Conservation (phyloP, 2,329 filamentous ascomycete genomes). For the Gnomoniopsis smithogilvyi region DNA sequence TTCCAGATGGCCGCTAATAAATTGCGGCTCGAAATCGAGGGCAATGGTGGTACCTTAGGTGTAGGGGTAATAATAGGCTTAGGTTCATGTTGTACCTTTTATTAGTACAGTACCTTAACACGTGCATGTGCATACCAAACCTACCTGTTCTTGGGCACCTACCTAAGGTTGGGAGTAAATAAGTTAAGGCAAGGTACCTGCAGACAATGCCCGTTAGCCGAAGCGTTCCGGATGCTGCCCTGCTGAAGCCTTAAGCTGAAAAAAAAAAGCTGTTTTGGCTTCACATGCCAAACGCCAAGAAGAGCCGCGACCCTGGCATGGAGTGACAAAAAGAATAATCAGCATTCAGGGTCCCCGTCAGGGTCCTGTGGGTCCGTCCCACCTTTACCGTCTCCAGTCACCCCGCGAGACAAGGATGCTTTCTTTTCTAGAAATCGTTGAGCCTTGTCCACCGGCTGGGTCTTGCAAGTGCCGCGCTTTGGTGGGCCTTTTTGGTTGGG, state of each 20-base stretch:
- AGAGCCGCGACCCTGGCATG: too few species aligned
- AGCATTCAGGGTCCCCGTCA: neutral
- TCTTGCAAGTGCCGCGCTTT: too few species aligned
- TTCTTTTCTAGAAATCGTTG: too few species aligned
- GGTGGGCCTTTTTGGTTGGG: neutral
- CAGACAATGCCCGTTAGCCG: neutral
- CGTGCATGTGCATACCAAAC: too few species aligned
- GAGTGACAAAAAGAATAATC: neutral
- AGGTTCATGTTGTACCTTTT: too few species aligned
- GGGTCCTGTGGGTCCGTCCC: neutral
- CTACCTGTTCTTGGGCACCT: too few species aligned
- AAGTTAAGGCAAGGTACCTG: too few species aligned
- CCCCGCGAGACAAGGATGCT: neutral
- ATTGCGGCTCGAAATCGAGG: neutral
- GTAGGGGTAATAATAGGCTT: too few species aligned
- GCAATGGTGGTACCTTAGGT: too few species aligned
- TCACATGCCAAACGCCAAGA: slow-evolving; percentile 15
- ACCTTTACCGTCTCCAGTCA: neutral
- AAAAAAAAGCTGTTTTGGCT: neutral
- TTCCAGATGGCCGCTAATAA: neutral
- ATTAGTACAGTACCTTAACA: too few species aligned
- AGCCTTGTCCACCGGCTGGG: too few species aligned
- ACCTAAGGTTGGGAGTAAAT: too few species aligned
- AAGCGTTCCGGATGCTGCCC: neutral
- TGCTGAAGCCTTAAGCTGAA: neutral